A percentile compares a stretch with the other conserved stretches of the same genome.
Conservation (phyloP, 1,284 basidiomycete species). For the Sporisorium graminicola region DNA sequence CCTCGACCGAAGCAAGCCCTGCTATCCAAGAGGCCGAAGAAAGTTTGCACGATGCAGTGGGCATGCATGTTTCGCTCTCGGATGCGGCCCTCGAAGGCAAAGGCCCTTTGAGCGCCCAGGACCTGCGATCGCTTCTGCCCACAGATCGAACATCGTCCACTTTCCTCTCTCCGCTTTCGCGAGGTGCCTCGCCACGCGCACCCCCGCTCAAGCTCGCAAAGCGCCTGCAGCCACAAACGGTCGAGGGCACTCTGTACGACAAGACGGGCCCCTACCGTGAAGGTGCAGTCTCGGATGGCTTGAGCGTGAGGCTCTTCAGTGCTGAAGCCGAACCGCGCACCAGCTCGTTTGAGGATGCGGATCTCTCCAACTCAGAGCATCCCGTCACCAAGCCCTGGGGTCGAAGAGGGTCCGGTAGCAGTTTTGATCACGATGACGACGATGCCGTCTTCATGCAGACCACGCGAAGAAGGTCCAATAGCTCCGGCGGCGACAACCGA, state of each 20-base stretch:
- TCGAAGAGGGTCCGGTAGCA: constrained; percentile 34
- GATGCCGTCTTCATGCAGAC: constrained; percentile 33
- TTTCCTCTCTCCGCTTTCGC: constrained; percentile 11
- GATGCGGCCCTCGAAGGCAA: constrained; percentile 44
- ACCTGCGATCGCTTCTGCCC: constrained; percentile 23
- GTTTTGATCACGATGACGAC: constrained; percentile 30
- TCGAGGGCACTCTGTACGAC: constrained; percentile 68
- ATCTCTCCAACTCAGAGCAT: constrained; percentile 42
- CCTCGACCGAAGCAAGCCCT: constrained; percentile 23
- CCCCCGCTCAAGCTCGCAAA: constrained; percentile 52
- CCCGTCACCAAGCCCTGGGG: constrained; percentile 50
- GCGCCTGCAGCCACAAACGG: constrained; percentile 52
- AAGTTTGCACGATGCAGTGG: constrained; percentile 19
- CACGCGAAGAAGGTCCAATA: constrained; percentile 22
- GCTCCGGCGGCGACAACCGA: constrained; percentile 19
- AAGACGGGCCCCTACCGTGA: constrained; percentile 63
- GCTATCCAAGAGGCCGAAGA: constrained; percentile 17
- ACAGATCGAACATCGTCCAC: constrained; percentile 2
- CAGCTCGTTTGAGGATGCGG: constrained; percentile 38
- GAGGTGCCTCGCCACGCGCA: constrained; percentile 32
- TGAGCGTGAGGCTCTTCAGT: constrained; percentile 66
- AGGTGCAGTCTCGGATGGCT: constrained; percentile 63
- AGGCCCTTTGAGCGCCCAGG: constrained; percentile 36
- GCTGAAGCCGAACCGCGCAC: constrained; percentile 21
- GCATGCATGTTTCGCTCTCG: constrained; percentile 31